A percentile compares a stretch with the other conserved stretches of the same genome.
Evolutionary conservation across 257 asterid genomes (phyloP).

Genomic region (Solanum neorickii): DNA sequence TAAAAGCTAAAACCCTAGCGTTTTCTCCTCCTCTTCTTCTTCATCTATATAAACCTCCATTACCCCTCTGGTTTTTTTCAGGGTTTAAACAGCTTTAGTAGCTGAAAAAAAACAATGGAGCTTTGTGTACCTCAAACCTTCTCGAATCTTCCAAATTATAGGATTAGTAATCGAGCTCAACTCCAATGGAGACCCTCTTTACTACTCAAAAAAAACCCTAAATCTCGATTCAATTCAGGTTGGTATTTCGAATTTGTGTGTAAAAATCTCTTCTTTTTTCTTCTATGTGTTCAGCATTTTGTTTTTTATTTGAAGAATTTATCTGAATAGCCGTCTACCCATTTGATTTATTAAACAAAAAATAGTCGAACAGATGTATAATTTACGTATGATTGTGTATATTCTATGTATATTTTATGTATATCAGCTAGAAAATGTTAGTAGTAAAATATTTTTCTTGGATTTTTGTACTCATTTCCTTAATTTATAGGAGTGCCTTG

Average conservation of each 20-base stretch:
- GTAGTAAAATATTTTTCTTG: background rate
- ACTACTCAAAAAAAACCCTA: background rate
- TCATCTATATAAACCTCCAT: background rate
- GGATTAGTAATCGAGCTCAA: background rate
- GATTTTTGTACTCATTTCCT: background rate
- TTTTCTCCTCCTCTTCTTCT: background rate
- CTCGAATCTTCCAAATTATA: slow-evolving; percentile 8
- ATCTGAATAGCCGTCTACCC: background rate
- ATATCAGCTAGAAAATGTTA: background rate
- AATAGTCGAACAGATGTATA: background rate
- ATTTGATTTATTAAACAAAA: background rate
- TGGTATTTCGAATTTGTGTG: background rate
- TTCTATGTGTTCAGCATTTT: background rate
- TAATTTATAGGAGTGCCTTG: background rate
- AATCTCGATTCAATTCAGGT: slow-evolving; percentile 2
- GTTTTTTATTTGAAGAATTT: background rate
- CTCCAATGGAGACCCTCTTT: background rate
- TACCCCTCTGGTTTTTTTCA: background rate
- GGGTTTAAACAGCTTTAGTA: background rate
- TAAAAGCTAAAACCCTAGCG: slow-evolving; percentile 28
- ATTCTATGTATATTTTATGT: background rate
- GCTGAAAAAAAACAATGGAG: slow-evolving; percentile 23
- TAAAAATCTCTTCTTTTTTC: background rate
- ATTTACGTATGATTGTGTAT: background rate
- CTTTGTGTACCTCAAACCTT: slow-evolving; percentile 33